Base-by-base conservation (phyloP, 1,284 basidiomycete species). In the Chondrostereum purpureum region DNA sequence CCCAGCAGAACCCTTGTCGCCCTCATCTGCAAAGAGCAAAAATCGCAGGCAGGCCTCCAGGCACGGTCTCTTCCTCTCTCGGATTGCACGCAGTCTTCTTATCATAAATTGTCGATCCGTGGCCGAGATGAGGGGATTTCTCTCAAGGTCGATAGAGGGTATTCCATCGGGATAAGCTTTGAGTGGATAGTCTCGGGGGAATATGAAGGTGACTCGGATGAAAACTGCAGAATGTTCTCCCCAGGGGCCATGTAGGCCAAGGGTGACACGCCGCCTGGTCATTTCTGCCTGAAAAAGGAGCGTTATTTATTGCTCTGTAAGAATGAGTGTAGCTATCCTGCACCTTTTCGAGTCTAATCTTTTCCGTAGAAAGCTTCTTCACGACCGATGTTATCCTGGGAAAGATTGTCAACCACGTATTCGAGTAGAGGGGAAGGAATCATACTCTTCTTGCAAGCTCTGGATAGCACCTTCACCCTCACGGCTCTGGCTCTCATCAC, bases 171-270 rank as follows among this genome's bases (percentile, higher is more conserved):
- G 78, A 43, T 80, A 69, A 0, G 55, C 51, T 0, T 69, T 69
- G 17, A 80, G 73, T 0, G 92, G 92, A 57, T 97, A 97, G 39
- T 79, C 78, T 22, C 78, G 73, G 1, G 93, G 92, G 59, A 96
- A 96, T 1, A 80, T 82, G 67, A 95, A 94, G 4, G 89, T 86
- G n/a, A 94, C 79, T 1, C 93, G 82, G 44, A 95, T 81, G 67
- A 90, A 92, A 3, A 87, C 83, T 16, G 76, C 83, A 3, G 77
- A 84, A 12, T 68, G 78, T 47, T 86, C 85, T 8, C 90, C 91
- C 92, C 92, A 95, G 1, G 92, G 92, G 0, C 91, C 91, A 55
- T 92, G 84, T 39, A 96, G 68, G 5, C 90, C 88, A 44, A 96
- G 74, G 1, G 90, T 93, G 13, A 80, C 87, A 20, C 91, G 77